phyloP scores from a whole-genome alignment of 805 yeast genomes.

The Yarrowia yakushimensis region DNA sequence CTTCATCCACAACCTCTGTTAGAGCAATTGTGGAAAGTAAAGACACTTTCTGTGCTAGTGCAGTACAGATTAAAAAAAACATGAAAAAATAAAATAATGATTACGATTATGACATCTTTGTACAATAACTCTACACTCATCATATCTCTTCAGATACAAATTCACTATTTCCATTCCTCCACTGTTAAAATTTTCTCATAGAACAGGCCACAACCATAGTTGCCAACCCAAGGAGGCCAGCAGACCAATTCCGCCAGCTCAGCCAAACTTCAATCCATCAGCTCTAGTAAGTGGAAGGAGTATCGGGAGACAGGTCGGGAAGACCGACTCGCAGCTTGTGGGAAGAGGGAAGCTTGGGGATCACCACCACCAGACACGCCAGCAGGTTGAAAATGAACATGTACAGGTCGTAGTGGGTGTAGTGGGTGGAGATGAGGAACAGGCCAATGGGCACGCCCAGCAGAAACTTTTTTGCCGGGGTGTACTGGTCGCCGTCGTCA shows the following conservation, averaged over 20 bases:
- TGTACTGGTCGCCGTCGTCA: conserved; percentile 92
- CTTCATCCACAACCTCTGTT: no score
- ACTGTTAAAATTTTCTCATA: not conserved
- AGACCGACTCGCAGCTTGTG: conserved; percentile 39
- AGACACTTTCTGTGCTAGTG: conserved; percentile 6
- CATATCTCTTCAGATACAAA: not conserved
- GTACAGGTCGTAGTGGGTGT: conserved; percentile 76
- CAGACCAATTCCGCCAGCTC: not conserved
- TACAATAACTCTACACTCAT: no score
- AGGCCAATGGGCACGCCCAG: conserved; percentile 89
- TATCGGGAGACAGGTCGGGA: conserved; percentile 28
- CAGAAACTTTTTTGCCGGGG: conserved; percentile 91
- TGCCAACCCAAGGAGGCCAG: not conserved
- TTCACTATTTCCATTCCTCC: conserved; percentile 12
- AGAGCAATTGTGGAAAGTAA: no score
- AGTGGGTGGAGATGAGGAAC: conserved; percentile 84
- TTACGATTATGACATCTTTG: no score
- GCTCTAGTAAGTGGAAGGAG: conserved; percentile 17
- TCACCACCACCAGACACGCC: conserved; percentile 79
- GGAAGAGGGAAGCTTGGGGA: conserved; percentile 76
- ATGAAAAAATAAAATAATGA: not conserved
- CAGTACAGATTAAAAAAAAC: conserved; percentile 7
- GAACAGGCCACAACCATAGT: not conserved
- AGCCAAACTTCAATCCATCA: not conserved
- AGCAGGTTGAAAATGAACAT: conserved; percentile 75